Percentiles rank a stretch among this genome's conserved stretches.
Evolutionary conservation across 192 early-diverging fungal genomes (phyloP).

Genomic region (Bifiguratus adelaidae): DNA sequence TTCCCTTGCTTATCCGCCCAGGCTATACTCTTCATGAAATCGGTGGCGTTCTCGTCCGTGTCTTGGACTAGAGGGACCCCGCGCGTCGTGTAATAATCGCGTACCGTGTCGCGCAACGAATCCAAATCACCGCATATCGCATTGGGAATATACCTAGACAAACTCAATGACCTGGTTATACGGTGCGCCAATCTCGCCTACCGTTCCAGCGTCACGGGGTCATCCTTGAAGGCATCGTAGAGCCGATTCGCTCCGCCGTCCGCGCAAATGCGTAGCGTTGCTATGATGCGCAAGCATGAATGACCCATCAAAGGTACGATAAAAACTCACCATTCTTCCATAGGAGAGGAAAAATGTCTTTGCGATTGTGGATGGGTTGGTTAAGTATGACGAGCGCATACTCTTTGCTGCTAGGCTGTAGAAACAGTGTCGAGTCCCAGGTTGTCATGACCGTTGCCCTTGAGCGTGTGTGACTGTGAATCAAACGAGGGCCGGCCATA

Average conservation of each 20-base stretch:
- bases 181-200: conserved; percentile 1
- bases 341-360: neutral
- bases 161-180: neutral
- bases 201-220: conserved; percentile 6
- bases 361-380: neutral
- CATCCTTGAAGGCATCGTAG: conserved; percentile 48
- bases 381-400: neutral
- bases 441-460: no score
- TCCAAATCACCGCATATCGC: conserved; percentile 82
- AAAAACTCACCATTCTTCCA: neutral
- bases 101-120: conserved; percentile 52
- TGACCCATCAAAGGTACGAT: neutral
- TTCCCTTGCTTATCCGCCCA: conserved; percentile 26
- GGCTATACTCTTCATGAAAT: conserved; percentile 83
- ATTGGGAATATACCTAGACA: conserved; percentile 58
- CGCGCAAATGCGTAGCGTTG: conserved; percentile 54
- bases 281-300: conserved; percentile 14
- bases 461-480: no score
- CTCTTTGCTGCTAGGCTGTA: no score
- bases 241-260: conserved; percentile 90
- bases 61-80: conserved; percentile 40
- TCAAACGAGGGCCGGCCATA: no score
- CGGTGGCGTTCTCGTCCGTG: conserved; percentile 51
- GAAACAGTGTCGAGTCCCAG: no score
- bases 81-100: conserved; percentile 41